phyloP scores from a whole-genome alignment of 2,329 filamentous ascomycete genomes.

The Corinectria fuckeliana region DNA sequence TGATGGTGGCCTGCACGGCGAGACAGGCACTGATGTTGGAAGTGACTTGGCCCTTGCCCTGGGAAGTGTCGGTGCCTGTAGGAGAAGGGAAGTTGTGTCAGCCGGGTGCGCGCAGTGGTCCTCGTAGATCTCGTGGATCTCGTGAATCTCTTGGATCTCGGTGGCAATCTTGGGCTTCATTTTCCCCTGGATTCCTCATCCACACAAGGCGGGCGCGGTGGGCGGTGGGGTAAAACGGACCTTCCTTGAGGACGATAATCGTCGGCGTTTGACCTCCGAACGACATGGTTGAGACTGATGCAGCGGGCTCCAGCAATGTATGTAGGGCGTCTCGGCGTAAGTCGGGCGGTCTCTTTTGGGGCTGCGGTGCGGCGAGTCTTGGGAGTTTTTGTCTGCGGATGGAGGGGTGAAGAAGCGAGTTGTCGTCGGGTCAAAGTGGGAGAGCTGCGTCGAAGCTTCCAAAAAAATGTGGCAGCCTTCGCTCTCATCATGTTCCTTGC shows the following conservation, averaged over 20 bases:
- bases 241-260: constrained; percentile 97
- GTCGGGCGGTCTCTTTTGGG: constrained; percentile 20
- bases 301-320: constrained; percentile 16
- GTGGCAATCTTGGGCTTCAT: constrained; percentile 7
- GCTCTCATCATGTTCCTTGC: constrained; percentile 36
- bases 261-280: constrained; percentile 98
- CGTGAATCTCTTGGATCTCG: constrained; percentile 16
- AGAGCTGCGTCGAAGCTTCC: constrained; percentile 51
- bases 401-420: constrained; percentile 26
- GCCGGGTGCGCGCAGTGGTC: constrained; percentile 3
- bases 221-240: constrained; percentile 64
- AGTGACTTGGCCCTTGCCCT: constrained; percentile 94
- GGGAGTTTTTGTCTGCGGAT: constrained; percentile 10
- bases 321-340: constrained; percentile 17
- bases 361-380: constrained; percentile 19
- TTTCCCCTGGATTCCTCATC: constrained; percentile 27
- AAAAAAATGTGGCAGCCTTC: constrained; percentile 60
- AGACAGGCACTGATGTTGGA: constrained; percentile 99
- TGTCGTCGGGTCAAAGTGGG: constrained; percentile 40
- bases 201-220: constrained; percentile 37
- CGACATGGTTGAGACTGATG: constrained; percentile 68
- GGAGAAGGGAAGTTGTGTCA: constrained; percentile 20
- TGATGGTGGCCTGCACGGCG: constrained; percentile 94
- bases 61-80: constrained; percentile 92
- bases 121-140: too few relatives aligned